phyloP scores from a whole-genome alignment of 352 stramenopile species.

The Phytophthora tubulina region DNA sequence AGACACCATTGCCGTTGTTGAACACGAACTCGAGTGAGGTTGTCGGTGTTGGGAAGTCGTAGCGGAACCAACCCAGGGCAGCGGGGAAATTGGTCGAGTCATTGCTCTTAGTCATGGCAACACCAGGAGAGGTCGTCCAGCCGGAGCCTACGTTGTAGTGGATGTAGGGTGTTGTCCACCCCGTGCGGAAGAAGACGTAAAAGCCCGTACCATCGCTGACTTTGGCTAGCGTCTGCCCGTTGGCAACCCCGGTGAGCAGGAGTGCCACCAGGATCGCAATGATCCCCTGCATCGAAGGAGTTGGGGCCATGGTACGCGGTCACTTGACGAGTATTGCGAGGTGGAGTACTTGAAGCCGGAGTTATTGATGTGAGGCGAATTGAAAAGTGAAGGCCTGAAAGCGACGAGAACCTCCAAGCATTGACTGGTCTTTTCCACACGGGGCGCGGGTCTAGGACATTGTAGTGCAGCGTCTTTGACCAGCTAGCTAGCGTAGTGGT shows the following conservation, averaged over 20 bases:
- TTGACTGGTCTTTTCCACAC: background rate
- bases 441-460: background rate
- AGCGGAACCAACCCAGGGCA: conserved; percentile 39
- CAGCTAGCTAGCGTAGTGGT: background rate
- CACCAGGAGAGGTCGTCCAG: conserved; percentile 49
- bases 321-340: background rate
- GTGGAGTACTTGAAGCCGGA: background rate
- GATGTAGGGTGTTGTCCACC: conserved; percentile 56
- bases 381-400: conserved; percentile 30
- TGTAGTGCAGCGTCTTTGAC: background rate
- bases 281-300: conserved; percentile 6
- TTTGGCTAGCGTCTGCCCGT: conserved; percentile 52
- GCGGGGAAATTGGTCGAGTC: conserved; percentile 35
- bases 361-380: conserved; percentile 22
- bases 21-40: conserved; percentile 39
- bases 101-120: conserved; percentile 36
- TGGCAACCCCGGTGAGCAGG: conserved; percentile 16
- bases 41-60: conserved; percentile 28
- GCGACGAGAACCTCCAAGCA: background rate
- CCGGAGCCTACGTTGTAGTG: conserved; percentile 56
- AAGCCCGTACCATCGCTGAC: conserved; percentile 47
- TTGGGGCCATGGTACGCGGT: conserved; percentile 6
- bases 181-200: conserved; percentile 59
- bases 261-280: conserved; percentile 15
- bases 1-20: conserved; percentile 36